Evolutionary conservation across 1,284 basidiomycete genomes (phyloP), one percentile per base, ranked within the genome.

Genomic region (Ustilago lituana): DNA sequence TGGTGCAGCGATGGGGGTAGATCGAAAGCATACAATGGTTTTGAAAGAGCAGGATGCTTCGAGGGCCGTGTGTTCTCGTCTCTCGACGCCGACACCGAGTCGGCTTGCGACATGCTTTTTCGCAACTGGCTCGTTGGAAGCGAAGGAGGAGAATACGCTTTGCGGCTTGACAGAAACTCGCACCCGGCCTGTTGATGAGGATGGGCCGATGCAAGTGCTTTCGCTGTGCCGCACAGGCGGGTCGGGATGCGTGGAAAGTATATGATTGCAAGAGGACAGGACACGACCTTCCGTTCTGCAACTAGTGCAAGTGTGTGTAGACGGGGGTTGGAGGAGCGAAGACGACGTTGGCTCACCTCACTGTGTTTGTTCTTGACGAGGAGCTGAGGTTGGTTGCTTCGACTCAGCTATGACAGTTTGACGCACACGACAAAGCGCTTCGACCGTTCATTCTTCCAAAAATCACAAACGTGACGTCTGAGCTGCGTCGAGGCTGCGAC

Each of bases 11-110:
- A 36, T 12, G 46, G 33, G 1, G 76, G 76, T 11, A 78, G 56
- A 26, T 71, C 65, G 40, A 70, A 76, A 7, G 61, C 74, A 40
- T 76, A 78, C 17, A 78, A 60, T 2, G 76, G 76, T n/a, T 69
- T 36, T 6, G 56, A 41, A 10, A 69, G 61, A 9, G 59, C 39
- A 26, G 64, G 54, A 19, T 64, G 69, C 44, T 67, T 68, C 4
- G 50, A 2, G 1, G 32, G 43, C 5, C 54, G 61, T 4, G 29
- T 27, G 17, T 23, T 33, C 14, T 45, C 23, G 5, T 24, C 39
- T 10, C 20, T 12, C 0, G 20, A 11, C 4, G 19, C n/a, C 12
- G 20, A 11, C 5, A 23, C 17, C 1, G n/a, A 6, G 8, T 46
- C 49, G 29, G 37, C 31, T 15, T 54, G 50, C 32, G 56, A 57